Base-by-base conservation (phyloP, 1,284 basidiomycete genomes). In the Afroboletus lepidellus region DNA sequence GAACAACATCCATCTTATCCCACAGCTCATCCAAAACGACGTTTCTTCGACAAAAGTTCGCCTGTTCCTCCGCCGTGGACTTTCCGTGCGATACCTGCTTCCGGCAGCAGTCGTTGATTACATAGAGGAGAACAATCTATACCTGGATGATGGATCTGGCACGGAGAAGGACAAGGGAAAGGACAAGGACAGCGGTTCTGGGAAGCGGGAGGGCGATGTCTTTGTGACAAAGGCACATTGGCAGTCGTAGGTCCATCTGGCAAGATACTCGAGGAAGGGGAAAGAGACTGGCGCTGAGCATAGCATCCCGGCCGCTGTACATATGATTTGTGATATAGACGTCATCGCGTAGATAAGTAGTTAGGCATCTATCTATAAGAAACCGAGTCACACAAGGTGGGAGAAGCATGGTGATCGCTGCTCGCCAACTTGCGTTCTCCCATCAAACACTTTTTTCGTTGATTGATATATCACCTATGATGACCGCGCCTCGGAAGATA, bases 11-110 rank as follows among this genome's bases (percentile, higher is more conserved):
- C 87, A 94, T 67, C 85, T 98, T 59, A 90, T 97, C 64, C 88
- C 92, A 52, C 96, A 99, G 72, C 83, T 98, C 49, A 98, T 99
- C 61, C 94, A 98, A 72, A 99, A 99, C 70, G 96, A 99, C 69
- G 96, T 99, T 44, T 96, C 93, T 16, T 93, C 90, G 54, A 97
- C 94, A 25, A 98, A 98, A 77, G 93, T 85, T 53, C 84, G 89
- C 39, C 74, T 99, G 36, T 98, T 98, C 73, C 81, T 99, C 33
- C 78, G 93, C 56, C 81, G 96, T 57, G 94, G 95, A 3, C 87
- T 98, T 64, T 94, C 91, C 57, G 94, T 99, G 64, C 89, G 88
- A 59, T 99, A 98, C 71, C 82, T 99, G 30, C 77, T 98, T 43
- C 95, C 96, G 4, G 84, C 90, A 56, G 83, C 87, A 45, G 96